Conservation (phyloP, 2,329 filamentous ascomycete species). For the Pyrenophora teres region DNA sequence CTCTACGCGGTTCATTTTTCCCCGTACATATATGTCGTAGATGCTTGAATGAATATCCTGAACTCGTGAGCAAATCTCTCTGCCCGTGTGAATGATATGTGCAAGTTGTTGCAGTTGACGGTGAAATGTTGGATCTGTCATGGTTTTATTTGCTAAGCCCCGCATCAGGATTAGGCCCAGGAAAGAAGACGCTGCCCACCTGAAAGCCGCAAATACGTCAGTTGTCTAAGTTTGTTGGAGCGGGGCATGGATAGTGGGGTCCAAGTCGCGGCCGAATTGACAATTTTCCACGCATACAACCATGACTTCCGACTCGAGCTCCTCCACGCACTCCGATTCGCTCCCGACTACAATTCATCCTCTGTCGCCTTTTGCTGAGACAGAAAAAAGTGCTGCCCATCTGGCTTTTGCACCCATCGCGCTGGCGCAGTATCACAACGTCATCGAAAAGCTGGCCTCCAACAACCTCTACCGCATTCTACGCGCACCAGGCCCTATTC, state of each 20-base stretch:
- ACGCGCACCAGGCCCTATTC: constrained; percentile 32
- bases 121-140: too few relatives aligned
- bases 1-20: constrained; percentile 36
- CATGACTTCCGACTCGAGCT: constrained; percentile 13
- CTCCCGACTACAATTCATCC: not conserved
- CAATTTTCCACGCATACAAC: constrained; percentile 11
- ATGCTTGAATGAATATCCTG: not conserved
- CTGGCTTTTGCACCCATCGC: constrained; percentile 29
- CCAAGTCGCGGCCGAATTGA: not conserved
- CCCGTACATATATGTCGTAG: constrained; percentile 26
- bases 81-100: too few relatives aligned
- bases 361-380: constrained; percentile 9
- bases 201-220: too few relatives aligned
- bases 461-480: constrained; percentile 34
- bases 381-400: constrained; percentile 5
- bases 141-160: too few relatives aligned
- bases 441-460: constrained; percentile 27
- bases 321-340: constrained; percentile 13
- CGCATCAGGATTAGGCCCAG: too few relatives aligned
- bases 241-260: constrained; percentile 2
- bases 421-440: constrained; percentile 32
- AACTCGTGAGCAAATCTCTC: not conserved
- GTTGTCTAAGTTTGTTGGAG: too few relatives aligned
- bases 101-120: too few relatives aligned
- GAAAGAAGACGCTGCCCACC: too few relatives aligned